These are phyloP conservation scores for Aspergillus spinulosporus DNA, from an alignment of 2,329 filamentous ascomycete species.

Conservation along the genomic window DNA sequence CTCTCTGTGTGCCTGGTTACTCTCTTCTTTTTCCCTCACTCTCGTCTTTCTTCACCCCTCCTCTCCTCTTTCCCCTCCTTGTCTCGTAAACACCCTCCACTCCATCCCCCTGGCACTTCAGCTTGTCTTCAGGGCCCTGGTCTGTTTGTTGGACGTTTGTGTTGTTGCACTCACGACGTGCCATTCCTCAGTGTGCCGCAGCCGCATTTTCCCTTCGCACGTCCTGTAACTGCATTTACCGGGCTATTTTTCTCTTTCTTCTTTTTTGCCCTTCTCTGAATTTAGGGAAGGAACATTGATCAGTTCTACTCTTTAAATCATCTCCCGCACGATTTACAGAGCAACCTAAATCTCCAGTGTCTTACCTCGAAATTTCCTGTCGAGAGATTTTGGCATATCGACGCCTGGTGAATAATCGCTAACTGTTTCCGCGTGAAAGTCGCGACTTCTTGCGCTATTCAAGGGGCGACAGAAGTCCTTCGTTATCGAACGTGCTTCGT, in stretches of 20 bases:
- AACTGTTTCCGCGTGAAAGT: slow-evolving; percentile 30
- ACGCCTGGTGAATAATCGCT: slow-evolving; percentile 6
- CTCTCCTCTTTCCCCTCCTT: slow-evolving; percentile 23
- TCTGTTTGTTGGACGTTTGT: slow-evolving; percentile 23
- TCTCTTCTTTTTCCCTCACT: slow-evolving; percentile 17
- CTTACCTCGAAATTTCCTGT: slow-evolving; percentile 15
- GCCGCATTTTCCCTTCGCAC: slow-evolving; percentile 23
- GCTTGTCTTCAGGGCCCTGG: slow-evolving; percentile 16
- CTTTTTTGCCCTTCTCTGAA: slow-evolving; percentile 12
- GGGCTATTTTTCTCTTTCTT: slow-evolving; percentile 22
- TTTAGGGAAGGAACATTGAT: slow-evolving; percentile 25
- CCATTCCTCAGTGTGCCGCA: slow-evolving; percentile 25
- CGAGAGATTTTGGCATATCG: slow-evolving; percentile 15
- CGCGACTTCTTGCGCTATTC: slow-evolving; percentile 25
- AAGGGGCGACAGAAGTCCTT: slow-evolving; percentile 23
- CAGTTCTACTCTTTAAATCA: slow-evolving; percentile 21
- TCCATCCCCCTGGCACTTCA: slow-evolving; percentile 22
- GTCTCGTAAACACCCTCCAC: slow-evolving; percentile 26
- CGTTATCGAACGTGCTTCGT: slow-evolving; percentile 11
- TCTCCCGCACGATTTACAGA: slow-evolving; percentile 24
- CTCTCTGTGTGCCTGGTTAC: slow-evolving; percentile 11
- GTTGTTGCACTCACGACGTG: slow-evolving; percentile 26
- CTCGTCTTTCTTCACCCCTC: slow-evolving; percentile 18
- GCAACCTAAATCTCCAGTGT: slow-evolving; percentile 15
- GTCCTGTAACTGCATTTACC: slow-evolving; percentile 21